phyloP scores from a whole-genome alignment of 2,329 filamentous ascomycete species.

The Leptographium galeiforme region DNA sequence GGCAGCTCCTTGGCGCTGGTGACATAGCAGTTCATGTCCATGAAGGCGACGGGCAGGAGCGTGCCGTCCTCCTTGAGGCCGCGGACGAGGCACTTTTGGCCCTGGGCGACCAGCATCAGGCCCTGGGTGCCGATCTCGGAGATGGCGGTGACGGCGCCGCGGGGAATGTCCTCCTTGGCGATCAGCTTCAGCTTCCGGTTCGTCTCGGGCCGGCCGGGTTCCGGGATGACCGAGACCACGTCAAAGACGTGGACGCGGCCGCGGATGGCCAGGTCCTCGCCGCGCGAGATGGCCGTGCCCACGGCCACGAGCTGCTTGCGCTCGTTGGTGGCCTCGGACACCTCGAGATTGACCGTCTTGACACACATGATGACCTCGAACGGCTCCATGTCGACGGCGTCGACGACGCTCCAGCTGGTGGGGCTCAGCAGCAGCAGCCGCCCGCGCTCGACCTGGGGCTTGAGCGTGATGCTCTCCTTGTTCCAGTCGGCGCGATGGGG shows the following conservation, averaged over 20 bases:
- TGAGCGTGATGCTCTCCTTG: constrained; percentile 50
- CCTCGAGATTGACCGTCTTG: constrained; percentile 71
- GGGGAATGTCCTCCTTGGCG: constrained; percentile 78
- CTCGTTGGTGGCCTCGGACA: constrained; percentile 84
- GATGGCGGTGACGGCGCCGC: constrained; percentile 79
- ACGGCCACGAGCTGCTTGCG: constrained; percentile 70
- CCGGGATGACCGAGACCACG: constrained; percentile 79
- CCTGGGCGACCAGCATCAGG: constrained; percentile 80
- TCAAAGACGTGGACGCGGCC: constrained; percentile 86
- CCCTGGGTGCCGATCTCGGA: constrained; percentile 77
- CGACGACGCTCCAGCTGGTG: constrained; percentile 63
- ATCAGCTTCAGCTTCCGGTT: constrained; percentile 75
- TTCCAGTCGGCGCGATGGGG: constrained; percentile 73
- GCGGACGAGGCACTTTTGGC: constrained; percentile 93
- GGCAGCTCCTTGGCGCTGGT: constrained; percentile 72
- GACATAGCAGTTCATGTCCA: constrained; percentile 94
- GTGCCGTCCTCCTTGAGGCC: constrained; percentile 92
- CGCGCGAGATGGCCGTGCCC: constrained; percentile 73
- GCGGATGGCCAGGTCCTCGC: constrained; percentile 78
- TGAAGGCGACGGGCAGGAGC: constrained; percentile 84
- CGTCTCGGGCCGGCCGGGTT: constrained; percentile 74
- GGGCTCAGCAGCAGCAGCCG: constrained; percentile 69
- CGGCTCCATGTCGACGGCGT: constrained; percentile 58
- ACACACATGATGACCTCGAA: constrained; percentile 71
- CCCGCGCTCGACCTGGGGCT: constrained; percentile 58